Evolutionary conservation across 257 asterid species (phyloP).

Genomic region (Ilex asprella): DNA sequence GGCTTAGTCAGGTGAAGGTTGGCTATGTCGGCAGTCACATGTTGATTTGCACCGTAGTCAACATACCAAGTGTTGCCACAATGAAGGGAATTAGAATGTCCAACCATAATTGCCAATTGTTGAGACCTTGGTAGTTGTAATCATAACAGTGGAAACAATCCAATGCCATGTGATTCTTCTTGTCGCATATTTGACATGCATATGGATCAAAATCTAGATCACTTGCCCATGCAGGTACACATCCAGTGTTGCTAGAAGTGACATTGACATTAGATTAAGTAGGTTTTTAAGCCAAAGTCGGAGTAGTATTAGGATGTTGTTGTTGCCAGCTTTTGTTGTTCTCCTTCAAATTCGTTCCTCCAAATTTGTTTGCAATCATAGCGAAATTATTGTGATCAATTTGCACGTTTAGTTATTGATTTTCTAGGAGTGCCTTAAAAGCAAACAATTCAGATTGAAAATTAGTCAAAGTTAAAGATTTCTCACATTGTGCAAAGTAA

Average conservation of each 20-base stretch:
- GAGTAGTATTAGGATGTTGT: neutral
- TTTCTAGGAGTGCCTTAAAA: neutral
- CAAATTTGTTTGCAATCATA: neutral
- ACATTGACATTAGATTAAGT: neutral
- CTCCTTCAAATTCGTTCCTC: neutral
- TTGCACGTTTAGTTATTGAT: neutral
- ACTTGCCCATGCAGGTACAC: neutral
- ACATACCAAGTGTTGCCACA: neutral
- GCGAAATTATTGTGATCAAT: neutral
- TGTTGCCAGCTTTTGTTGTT: neutral
- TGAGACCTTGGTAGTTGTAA: neutral
- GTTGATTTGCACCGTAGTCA: neutral
- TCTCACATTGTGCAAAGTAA: neutral
- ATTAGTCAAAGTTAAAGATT: no score
- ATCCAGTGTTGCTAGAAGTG: neutral
- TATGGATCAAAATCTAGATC: neutral
- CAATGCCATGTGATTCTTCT: neutral
- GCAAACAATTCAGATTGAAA: neutral
- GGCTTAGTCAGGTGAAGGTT: neutral
- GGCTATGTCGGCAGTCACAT: neutral
- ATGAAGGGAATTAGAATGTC: neutral
- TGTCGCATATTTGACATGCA: neutral
- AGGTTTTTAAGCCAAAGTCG: neutral
- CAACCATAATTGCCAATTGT: neutral
- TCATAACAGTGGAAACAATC: neutral